phyloP scores from a whole-genome alignment of 768 basidiomycete species.

The Suillus weaverae region DNA sequence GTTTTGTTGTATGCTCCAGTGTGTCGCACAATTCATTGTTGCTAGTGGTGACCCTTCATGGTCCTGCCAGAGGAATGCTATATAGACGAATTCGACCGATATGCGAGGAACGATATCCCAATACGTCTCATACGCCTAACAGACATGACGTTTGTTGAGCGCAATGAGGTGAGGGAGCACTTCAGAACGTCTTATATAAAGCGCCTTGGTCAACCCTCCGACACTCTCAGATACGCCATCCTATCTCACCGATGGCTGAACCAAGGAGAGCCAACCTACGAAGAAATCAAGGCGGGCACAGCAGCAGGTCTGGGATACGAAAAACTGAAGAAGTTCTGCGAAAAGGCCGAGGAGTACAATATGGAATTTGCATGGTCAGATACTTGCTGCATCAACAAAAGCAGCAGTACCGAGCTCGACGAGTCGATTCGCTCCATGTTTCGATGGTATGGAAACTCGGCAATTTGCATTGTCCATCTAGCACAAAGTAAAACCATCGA shows the following conservation, averaged over 20 bases:
- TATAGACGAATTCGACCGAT: background rate
- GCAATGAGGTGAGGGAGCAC: background rate
- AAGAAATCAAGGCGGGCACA: background rate
- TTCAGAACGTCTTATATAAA: background rate
- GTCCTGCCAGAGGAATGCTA: background rate
- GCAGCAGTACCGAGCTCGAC: background rate
- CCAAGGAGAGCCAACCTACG: constrained; percentile 6
- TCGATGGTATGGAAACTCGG: constrained; percentile 2
- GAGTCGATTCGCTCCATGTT: constrained; percentile 3
- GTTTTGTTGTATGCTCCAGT: background rate
- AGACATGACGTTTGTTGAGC: background rate
- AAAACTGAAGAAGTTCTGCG: background rate
- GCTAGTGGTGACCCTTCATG: background rate
- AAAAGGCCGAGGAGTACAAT: background rate
- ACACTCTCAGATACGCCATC: constrained; percentile 5
- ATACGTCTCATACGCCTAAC: background rate
- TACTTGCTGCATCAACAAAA: background rate
- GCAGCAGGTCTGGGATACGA: background rate
- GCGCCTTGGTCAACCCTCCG: background rate
- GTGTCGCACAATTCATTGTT: background rate
- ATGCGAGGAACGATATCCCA: background rate
- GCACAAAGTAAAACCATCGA: background rate
- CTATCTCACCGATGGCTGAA: constrained; percentile 11
- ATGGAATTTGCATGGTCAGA: background rate
- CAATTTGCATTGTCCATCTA: constrained; percentile 2